These are phyloP conservation scores for Sporothrix brunneoviolacea DNA, from an alignment of 2,329 filamentous ascomycete species.

Conservation along the genomic window DNA sequence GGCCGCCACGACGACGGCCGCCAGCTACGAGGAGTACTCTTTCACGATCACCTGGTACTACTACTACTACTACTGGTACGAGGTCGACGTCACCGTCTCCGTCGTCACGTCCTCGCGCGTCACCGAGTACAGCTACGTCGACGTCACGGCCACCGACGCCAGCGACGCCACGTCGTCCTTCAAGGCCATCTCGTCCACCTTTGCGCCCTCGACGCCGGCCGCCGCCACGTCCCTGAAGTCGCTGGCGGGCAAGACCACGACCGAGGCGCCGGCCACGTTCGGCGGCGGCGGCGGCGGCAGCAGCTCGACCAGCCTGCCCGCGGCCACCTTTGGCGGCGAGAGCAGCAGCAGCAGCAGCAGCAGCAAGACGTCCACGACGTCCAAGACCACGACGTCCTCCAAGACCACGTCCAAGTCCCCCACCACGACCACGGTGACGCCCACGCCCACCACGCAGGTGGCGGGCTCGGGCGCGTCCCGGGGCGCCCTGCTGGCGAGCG, in stretches of 20 bases:
- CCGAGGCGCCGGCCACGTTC: background rate
- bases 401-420: background rate
- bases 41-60: constrained; percentile 22
- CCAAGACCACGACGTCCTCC: background rate
- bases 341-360: background rate
- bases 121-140: constrained; percentile 16
- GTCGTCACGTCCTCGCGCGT: constrained; percentile 19
- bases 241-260: constrained; percentile 20
- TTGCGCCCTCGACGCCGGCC: constrained; percentile 19
- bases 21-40: constrained; percentile 18
- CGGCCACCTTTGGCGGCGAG: background rate
- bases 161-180: constrained; percentile 18
- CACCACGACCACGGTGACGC: background rate
- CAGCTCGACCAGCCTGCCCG: background rate
- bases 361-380: background rate
- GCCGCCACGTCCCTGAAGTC: constrained; percentile 20
- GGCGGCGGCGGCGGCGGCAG: background rate
- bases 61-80: constrained; percentile 23
- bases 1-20: constrained; percentile 1
- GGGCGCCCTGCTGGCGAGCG: background rate
- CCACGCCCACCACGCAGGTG: background rate
- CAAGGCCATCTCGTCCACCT: constrained; percentile 15
- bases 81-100: constrained; percentile 17
- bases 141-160: constrained; percentile 19
- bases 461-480: background rate